Evolutionary conservation across 768 basidiomycete genomes (phyloP).

Genomic region (Boletales sp.): DNA sequence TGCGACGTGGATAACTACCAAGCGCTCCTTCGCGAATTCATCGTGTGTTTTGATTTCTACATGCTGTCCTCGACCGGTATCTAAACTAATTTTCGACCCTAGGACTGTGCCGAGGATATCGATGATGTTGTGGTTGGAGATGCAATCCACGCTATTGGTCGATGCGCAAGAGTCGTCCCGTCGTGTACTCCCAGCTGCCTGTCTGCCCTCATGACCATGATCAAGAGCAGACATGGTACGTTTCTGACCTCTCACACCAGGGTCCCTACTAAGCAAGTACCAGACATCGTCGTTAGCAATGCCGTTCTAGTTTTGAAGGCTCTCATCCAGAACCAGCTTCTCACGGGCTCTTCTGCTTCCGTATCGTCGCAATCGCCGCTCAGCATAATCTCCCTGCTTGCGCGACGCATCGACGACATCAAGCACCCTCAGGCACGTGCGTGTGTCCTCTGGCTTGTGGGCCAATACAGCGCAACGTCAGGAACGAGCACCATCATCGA

Average conservation of each 20-base stretch:
- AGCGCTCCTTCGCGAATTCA: constrained; percentile 75
- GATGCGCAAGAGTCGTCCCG: constrained; percentile 64
- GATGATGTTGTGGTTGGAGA: constrained; percentile 69
- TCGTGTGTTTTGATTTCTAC: constrained; percentile 47
- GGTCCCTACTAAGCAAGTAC: constrained; percentile 3
- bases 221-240: constrained; percentile 72
- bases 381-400: constrained; percentile 74
- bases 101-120: constrained; percentile 83
- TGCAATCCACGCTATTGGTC: constrained; percentile 76
- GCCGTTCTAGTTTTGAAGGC: constrained; percentile 84
- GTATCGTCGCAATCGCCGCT: constrained; percentile 41
- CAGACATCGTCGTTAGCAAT: constrained; percentile 74
- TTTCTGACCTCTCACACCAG: constrained; percentile 4
- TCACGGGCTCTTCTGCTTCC: constrained; percentile 29
- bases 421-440: constrained; percentile 78
- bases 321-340: constrained; percentile 69
- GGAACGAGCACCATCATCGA: constrained; percentile 38
- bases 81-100: background rate
- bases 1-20: constrained; percentile 65
- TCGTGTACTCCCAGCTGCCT: constrained; percentile 71
- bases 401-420: constrained; percentile 74
- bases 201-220: constrained; percentile 70
- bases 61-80: background rate
- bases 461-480: constrained; percentile 66
- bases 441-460: constrained; percentile 89